A percentile compares a stretch with the other conserved stretches of the same genome.
phyloP scores from a whole-genome alignment of 176 grass and related monocot species.

The Oropetium thomaeum region DNA sequence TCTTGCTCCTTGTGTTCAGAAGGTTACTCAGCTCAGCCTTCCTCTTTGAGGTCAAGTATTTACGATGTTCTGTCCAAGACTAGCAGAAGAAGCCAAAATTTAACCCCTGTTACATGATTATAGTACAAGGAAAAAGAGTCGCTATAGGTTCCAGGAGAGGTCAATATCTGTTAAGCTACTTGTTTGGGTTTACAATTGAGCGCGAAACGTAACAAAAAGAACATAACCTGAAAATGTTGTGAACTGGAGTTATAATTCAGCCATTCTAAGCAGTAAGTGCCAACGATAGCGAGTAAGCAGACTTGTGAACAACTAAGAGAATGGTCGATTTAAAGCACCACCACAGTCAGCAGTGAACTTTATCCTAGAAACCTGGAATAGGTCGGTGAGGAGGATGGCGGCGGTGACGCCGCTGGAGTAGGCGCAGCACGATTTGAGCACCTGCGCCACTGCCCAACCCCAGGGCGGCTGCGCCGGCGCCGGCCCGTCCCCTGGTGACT shows the following conservation, averaged over 20 bases:
- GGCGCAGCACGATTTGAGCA: conserved; percentile 73
- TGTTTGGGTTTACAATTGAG: background rate
- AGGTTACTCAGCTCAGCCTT: conserved; percentile 59
- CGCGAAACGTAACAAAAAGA: background rate
- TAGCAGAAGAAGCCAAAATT: conserved; percentile 32
- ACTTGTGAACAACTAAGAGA: background rate
- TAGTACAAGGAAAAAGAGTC: background rate
- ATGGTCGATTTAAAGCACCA: background rate
- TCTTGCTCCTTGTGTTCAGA: conserved; percentile 56
- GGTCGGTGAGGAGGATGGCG: conserved; percentile 85
- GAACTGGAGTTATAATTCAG: background rate
- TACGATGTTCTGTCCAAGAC: conserved; percentile 86
- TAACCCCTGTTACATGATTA: background rate
- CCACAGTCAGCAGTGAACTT: background rate
- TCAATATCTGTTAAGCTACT: background rate
- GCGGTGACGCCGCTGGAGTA: conserved; percentile 89
- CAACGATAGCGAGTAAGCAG: background rate
- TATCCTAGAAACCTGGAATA: conserved; percentile 66
- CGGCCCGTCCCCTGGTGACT: conserved; percentile 40
- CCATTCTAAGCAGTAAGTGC: background rate
- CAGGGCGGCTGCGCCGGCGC: conserved; percentile 51
- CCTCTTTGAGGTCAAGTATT: conserved; percentile 65
- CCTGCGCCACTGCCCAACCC: conserved; percentile 70
- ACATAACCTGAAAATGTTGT: background rate
- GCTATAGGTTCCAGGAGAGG: background rate